Evolutionary conservation across 805 yeast genomes (phyloP), one percentile per base, ranked within the genome.

Genomic region (Millerago galiae): DNA sequence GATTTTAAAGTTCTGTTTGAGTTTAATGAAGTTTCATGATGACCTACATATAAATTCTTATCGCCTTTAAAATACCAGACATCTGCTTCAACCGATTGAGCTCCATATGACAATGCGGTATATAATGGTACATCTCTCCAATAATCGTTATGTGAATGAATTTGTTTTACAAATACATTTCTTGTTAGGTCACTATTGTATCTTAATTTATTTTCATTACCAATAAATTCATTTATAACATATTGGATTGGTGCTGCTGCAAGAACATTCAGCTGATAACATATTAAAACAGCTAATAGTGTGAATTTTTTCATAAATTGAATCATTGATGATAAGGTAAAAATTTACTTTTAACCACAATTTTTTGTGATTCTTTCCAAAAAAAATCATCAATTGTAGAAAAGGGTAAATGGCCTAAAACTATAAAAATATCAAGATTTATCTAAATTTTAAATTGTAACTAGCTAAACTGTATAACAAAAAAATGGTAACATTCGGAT

Each of bases 61-160:
- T 55, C 58, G 12, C 44, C 50, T 2, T 53, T 55, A 42, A 57
- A 52, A 36, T 60, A 63, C 85, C 83, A 81, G 16, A 80, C 71
- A 53, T 82, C 89, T 14, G 82, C 81, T 58, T 82, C 89, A 2
- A 81, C 70, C 39, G 83, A 75, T 38, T 70, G 69, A 24, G 74
- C 72, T 6, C 88, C 89, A 33, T 54, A 50, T 2, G 64, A 58
- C 11, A 71, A 56, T 0, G 86, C 88, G 42, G 79, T 80, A 41
- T 70, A 67, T 5, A 82, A 61, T 1, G 88, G 87, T 11, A 67
- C 58, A 12, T 61, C 57, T 51, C 88, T 63, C 85, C 87, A 81
- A 59, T 81, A 83, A 58, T 82, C 88, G 53, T 82, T 82, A 57
- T 82, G 90, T 1, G 86, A 78, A 55, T 82, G 89, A 32, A 81